Base-by-base conservation (phyloP, 139 green algal species). In the Eudorina sp. region DNA sequence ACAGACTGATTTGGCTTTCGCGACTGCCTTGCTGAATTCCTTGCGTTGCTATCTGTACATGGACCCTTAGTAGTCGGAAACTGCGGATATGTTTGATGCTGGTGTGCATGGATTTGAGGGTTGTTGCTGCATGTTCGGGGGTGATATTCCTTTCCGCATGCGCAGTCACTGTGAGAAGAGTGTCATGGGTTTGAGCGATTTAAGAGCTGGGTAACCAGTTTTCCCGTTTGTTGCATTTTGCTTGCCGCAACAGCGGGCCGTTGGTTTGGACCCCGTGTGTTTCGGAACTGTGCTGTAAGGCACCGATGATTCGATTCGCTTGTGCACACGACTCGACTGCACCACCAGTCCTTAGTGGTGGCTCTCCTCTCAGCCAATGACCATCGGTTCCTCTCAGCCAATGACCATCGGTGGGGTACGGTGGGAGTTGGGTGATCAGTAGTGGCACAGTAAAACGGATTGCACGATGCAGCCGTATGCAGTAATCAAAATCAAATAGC, bases 171-270 rank as follows among this genome's bases (percentile, higher is more conserved):
- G 51, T 25, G 51, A 58, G 16, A 16, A 58, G 51, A 13, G 16
- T 77, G 18, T 51, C 38, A 34, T 53, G 69, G 51, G 14, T 53
- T 51, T 25, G 64, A 45, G 64, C 64, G 31, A 68, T 14, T 21
- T n/a, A 9, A 21, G 58, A 68, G 58, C 58, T 68, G 21, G n/a
- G n/a, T n/a, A n/a, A n/a, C n/a, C n/a, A 51, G 68, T 83, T 83
- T 69, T 83, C 48, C 75, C 53, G 7, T 4, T 34, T 48, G 75
- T 69, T 83, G 75, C 75, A 83, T 83, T 83, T 83, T 83, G 75
- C 7, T 16, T 31, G 18, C 45, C 51, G 75, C 75, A 69, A 83
- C 75, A 83, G 14, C 19, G 46, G 48, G 75, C 48, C 8, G 11
- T 79, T 21, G 19, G 29, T 43, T 14, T 43, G 43, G n/a, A 82